Base-by-base conservation (phyloP, 2,329 filamentous ascomycete genomes). In the Scedosporium aurantiacum region DNA sequence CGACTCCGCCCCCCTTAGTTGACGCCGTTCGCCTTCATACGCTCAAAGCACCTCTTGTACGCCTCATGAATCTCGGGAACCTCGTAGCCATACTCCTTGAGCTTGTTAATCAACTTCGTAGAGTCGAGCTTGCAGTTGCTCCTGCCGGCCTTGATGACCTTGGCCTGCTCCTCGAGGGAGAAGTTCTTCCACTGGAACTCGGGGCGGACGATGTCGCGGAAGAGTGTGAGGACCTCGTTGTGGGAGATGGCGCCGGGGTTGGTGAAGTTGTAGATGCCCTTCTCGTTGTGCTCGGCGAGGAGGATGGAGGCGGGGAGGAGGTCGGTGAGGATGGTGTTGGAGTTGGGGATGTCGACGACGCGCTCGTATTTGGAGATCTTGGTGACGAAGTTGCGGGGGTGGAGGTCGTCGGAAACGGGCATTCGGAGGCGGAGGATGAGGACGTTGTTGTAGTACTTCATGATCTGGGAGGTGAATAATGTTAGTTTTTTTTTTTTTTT, bases 161-260 rank as follows among this genome's bases (percentile, higher is more conserved):
- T 83, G 67, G 82, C 75, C 74, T 88, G 85, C 72, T 88, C 83
- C 67, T 86, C 83, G 50, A 87, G 69, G 2, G 77, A 79, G 68
- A 88, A 88, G 75, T 87, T 88, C 75, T 80, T 79, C 83, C 84
- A 88, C 47, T 75, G 77, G 66, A 85, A 82, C 28, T 68, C 70
- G 1, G 85, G 85, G 47, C 84, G 79, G 43, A 88, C 79, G 65
- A 85, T 83, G 64, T 87, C 78, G 67, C 79, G 81, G 74, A 87
- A 87, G 50, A 88, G 74, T 2, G 73, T 66, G 45, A 88, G 75
- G 5, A 88, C 84, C 72, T 88, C 84, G 70, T 88, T 88, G 73
- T 88, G 85, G n/a, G 83, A 85, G 70, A 88, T 87, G 64, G 83
- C 82, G 12, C 85, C 85, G 0, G 85, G 85, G 73, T 88, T 88